These are phyloP conservation scores for Perkinsela sp. DNA, from an alignment of 208 protist species.

Conservation along the genomic window DNA sequence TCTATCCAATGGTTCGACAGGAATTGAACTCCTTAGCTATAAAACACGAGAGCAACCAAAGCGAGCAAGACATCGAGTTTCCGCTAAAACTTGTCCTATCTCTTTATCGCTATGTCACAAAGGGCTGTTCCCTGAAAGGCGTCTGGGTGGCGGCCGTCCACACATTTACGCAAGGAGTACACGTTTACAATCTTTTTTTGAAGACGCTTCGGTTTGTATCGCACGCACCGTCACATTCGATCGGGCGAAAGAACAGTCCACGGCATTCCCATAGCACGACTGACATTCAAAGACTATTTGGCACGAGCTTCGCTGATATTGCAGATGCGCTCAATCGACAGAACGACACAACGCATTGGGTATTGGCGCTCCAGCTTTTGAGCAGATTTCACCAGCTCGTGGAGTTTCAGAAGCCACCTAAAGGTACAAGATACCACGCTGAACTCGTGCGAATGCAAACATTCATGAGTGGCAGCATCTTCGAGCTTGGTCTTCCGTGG, in stretches of 20 bases:
- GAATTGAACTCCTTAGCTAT: neutral
- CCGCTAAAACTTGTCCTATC: neutral
- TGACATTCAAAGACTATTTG: neutral
- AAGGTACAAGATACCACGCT: neutral
- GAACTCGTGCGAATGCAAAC: neutral
- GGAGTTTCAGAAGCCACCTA: neutral
- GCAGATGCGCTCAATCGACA: neutral
- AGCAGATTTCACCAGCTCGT: neutral
- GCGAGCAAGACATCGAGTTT: neutral
- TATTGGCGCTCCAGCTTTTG: neutral
- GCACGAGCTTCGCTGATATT: neutral
- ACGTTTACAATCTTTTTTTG: neutral
- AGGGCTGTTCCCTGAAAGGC: neutral
- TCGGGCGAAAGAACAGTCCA: neutral
- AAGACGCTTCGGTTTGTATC: neutral
- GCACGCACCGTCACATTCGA: neutral
- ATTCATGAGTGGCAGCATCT: neutral
- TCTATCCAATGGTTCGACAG: neutral
- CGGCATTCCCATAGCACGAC: neutral
- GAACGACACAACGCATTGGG: neutral
- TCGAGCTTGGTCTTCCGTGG: neutral
- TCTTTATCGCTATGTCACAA: neutral
- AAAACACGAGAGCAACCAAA: neutral
- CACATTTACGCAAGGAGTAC: neutral
- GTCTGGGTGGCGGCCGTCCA: neutral